Evolutionary conservation across 2,329 filamentous ascomycete species (phyloP), one percentile per base, ranked within the genome.

Genomic region (Fusarium sp.): DNA sequence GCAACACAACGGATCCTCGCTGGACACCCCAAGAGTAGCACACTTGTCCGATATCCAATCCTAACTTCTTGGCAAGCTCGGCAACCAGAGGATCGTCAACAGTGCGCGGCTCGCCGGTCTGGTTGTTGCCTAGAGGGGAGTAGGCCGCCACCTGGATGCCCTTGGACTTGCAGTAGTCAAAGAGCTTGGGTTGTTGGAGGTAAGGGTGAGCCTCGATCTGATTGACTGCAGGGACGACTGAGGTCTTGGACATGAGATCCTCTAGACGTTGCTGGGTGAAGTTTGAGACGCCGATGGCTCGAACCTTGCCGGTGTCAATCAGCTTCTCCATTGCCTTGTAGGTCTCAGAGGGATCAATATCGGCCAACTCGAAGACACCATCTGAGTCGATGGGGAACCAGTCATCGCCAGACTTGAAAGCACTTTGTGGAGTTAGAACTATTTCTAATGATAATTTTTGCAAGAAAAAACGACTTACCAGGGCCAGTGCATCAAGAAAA

Each of bases 341-440:
- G 0, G 79, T 80, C 62, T 81, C 80, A 26, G 79, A 77, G 76
- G 86, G 74, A 51, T 79, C 72, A 55, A 77, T 76, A 44, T 77
- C 90, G 26, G 87, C 89, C 74, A 90, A 84, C 65, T 85, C 82
- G 77, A 90, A 90, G 75, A 89, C 82, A 83, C 89, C 90, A 77
- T 89, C 84, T 7, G 83, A 81, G 67, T 86, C 75, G n/a, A 83
- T 62, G 20, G 78, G 77, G 54, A 79, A 78, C 72, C 72, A 76
- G 41, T 78, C 75, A 39, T 75, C 74, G 68, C 88, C 86, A 77
- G 89, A 87, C 77, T 83, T 85, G 56, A 84, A 77, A 55, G 87
- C 83, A 17, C 78, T 78, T 6, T 14, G 9, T 20, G 15, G 4
- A 20, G 33, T 40, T 15, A 40, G 20, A 8, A 32, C 6, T 6